Conservation (phyloP, 1,284 basidiomycete genomes). For the Cutaneotrichosporon dermatis region DNA sequence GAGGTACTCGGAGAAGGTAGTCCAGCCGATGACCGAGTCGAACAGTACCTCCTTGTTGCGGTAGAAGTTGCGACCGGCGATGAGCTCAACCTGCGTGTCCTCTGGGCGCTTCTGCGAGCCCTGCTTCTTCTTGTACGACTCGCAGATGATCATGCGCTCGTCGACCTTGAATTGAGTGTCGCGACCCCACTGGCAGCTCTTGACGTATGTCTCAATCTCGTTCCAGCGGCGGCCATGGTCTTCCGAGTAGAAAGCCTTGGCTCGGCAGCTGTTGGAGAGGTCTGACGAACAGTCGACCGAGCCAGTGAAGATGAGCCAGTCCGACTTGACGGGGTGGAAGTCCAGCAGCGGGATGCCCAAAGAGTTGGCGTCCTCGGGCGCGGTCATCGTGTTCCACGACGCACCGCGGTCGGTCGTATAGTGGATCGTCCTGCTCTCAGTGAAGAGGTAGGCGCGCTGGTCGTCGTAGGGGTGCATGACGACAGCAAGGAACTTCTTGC, state of each 20-base stretch:
- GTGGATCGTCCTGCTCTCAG: constrained; percentile 60
- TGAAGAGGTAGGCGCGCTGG: constrained; percentile 87
- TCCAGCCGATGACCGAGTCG: constrained; percentile 83
- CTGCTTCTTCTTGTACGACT: constrained; percentile 75
- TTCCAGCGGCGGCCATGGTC: constrained; percentile 77
- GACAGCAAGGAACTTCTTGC: constrained; percentile 70
- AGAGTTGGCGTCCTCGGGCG: constrained; percentile 70
- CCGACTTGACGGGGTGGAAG: constrained; percentile 78
- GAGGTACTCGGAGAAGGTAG: constrained; percentile 93
- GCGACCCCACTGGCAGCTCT: constrained; percentile 86
- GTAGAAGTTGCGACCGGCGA: constrained; percentile 75
- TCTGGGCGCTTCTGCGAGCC: constrained; percentile 64
- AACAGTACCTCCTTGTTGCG: constrained; percentile 70
- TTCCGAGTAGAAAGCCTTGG: constrained; percentile 66
- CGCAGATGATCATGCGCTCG: constrained; percentile 83
- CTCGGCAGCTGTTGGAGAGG: constrained; percentile 57
- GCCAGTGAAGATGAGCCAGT: constrained; percentile 87
- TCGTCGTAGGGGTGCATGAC: constrained; percentile 74
- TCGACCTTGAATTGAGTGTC: constrained; percentile 75
- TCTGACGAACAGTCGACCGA: constrained; percentile 60
- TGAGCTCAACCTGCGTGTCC: constrained; percentile 70
- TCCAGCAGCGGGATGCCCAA: constrained; percentile 72
- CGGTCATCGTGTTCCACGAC: constrained; percentile 61
- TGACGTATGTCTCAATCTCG: constrained; percentile 77
- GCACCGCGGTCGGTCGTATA: constrained; percentile 79